These are phyloP conservation scores for Aspergillus carlsbadensis DNA, from an alignment of 495 filamentous ascomycete species.

Conservation along the genomic window DNA sequence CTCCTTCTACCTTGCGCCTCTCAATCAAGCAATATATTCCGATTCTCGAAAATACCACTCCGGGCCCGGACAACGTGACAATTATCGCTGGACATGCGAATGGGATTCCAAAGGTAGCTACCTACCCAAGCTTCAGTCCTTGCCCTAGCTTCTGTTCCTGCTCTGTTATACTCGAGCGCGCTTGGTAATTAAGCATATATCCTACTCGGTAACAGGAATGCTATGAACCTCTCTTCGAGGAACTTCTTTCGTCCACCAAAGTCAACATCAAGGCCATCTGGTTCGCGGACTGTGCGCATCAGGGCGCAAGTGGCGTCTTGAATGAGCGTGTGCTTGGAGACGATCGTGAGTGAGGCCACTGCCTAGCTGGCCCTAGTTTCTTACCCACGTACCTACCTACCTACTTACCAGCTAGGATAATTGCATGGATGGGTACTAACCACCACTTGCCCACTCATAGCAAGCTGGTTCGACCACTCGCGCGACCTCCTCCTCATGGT, in stretches of 20 bases:
- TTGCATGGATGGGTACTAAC: no score
- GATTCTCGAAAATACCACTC: conserved; percentile 44
- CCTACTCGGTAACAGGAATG: conserved; percentile 49
- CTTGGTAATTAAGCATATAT: neutral
- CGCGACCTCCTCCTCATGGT: conserved; percentile 71
- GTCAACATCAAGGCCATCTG: conserved; percentile 62
- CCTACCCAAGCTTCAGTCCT: no score
- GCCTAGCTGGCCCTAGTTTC: neutral
- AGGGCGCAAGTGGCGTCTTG: conserved; percentile 64
- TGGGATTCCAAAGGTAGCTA: conserved; percentile 64
- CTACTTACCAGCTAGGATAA: no score
- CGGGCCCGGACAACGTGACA: conserved; percentile 61
- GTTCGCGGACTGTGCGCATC: conserved; percentile 67
- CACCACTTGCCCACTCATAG: neutral
- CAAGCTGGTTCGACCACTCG: conserved; percentile 65
- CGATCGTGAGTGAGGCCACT: conserved; percentile 58
- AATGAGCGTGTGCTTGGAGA: conserved; percentile 67
- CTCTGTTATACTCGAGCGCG: no score
- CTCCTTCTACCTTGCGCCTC: conserved; percentile 40
- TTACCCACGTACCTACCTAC: neutral
- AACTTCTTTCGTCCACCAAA: conserved; percentile 46
- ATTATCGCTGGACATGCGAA: conserved; percentile 74
- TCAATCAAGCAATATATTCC: conserved; percentile 74
- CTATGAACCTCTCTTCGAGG: conserved; percentile 74
- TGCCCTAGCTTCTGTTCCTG: no score